Conservation (phyloP, 2,329 filamentous ascomycete genomes). For the Lizonia empirigonia region DNA sequence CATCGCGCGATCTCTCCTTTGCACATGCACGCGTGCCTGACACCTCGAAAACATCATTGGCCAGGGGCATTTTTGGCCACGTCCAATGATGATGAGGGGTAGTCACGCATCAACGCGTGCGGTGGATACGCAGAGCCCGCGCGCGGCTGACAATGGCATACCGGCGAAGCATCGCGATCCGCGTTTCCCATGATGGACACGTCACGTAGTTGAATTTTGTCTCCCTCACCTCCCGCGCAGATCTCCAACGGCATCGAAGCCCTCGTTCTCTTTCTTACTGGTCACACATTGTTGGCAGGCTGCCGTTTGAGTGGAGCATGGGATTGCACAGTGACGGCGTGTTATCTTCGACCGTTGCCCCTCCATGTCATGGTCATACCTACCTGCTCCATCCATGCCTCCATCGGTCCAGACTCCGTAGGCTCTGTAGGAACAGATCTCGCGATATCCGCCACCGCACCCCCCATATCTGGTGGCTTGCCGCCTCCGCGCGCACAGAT, state of each 20-base stretch:
- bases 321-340: background rate
- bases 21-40: background rate
- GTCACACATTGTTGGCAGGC: background rate
- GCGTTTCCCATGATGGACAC: background rate
- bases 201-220: background rate
- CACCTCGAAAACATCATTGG: background rate
- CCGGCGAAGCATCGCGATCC: background rate
- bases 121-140: background rate
- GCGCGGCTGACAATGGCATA: background rate
- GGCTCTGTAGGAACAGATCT: background rate
- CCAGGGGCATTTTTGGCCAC: background rate
- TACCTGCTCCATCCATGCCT: background rate
- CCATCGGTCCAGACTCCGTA: background rate
- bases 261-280: background rate
- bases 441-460: constrained; percentile 15
- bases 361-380: background rate
- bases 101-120: background rate
- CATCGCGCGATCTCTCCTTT: constrained; percentile 12
- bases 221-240: background rate
- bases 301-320: background rate
- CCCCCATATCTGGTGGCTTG: constrained; percentile 6
- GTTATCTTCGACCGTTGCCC: constrained; percentile 3
- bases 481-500: constrained; percentile 5
- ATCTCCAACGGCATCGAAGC: background rate
- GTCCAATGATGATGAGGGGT: background rate